Evolutionary conservation across 2,329 filamentous ascomycete genomes (phyloP), one percentile per base, ranked within the genome.

Genomic region (Eutypa lata): DNA sequence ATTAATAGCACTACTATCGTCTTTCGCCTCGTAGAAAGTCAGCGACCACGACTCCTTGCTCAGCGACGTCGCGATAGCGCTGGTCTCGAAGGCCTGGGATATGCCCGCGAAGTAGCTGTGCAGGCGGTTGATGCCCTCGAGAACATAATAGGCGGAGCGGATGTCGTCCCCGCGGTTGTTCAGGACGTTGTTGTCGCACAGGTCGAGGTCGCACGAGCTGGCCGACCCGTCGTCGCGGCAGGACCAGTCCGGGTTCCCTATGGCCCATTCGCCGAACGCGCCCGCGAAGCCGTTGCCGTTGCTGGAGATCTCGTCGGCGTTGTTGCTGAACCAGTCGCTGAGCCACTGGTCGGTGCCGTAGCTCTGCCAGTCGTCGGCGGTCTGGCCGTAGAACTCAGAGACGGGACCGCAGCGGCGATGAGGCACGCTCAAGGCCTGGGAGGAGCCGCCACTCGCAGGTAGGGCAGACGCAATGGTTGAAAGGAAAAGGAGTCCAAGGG

Each of bases 21-120:
- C 47, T 43, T 53, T 53, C 3, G 51, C 35, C 40, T 50, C 22
- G 22, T 53, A 53, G 35, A 53, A 53, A 5, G 48, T 53, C 43
- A 31, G 10, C 8, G 35, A 47, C 47, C 47, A 53, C 5, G 33
- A 47, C 35, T 50, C 48, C 51, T 53, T 50, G 31, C 44, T 44
- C 7, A 53, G 44, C 16, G 51, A 21, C 5, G 51, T 14, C 2
- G 35, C 43, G 48, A 50, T 37, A 33, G 51, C 43, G 47, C 47
- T 50, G 10, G 42, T 38, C n/a, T 50, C 35, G 43, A 50, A 53
- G 5, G 51, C 18, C 33, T 53, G 18, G 1, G 42, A 40, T 8
- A 53, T 14, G 18, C 51, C 51, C 26, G 21, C 26, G 33, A 53
- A 50, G 35, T 53, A 53, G n/a, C 10, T 19, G 47, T 50, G 47